Base-by-base conservation (phyloP, 2,329 filamentous ascomycete species). In the Gaeumannomyces tritici region DNA sequence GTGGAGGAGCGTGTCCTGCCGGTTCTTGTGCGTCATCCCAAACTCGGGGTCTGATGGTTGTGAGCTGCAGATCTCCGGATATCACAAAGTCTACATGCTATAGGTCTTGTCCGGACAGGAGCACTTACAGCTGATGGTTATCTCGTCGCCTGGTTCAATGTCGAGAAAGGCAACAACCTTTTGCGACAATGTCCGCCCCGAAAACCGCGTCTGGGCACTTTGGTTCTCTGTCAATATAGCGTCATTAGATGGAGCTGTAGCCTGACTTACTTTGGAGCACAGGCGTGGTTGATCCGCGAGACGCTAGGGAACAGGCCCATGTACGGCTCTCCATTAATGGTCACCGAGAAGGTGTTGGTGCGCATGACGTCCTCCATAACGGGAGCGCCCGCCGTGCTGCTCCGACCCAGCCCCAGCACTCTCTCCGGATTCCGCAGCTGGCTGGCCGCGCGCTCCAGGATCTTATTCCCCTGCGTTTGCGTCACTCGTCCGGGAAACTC, bases 331-430 rank as follows among this genome's bases (percentile, higher is more conserved):
- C 64, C 62, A 2, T 64, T 69, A 12, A 74, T 54, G n/a, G 62
- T 61, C 31, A 69, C 68, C 26, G 66, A 69, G 63, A 75, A 75
- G 2, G 70, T 67, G 62, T 76, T 76, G 1, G 72, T 74, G 57
- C 72, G 66, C 63, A 77, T 63, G 9, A 75, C 63, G 55, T 75
- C 72, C 66, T 77, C 74, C 47, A 74, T 66, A 1, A 57, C 26
- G 24, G 61, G 54, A 12, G 62, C 51, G 12, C 62, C 66, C 1
- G 63, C 60, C n/a, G 64, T 69, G n/a, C 64, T 70, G 54, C 66
- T 72, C 28, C 65, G 65, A 33, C 68, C 67, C 55, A 76, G 67
- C 24, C 62, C 63, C 35, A 68, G 66, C 54, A 75, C 67, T 35
- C 59, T 66, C 18, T 67, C 68, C 1, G 70, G 70, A 15, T 70